Percentiles rank a stretch among this genome's conserved stretches.
phyloP scores from a whole-genome alignment of 768 basidiomycete genomes.

The Lentinula aciculospora region DNA sequence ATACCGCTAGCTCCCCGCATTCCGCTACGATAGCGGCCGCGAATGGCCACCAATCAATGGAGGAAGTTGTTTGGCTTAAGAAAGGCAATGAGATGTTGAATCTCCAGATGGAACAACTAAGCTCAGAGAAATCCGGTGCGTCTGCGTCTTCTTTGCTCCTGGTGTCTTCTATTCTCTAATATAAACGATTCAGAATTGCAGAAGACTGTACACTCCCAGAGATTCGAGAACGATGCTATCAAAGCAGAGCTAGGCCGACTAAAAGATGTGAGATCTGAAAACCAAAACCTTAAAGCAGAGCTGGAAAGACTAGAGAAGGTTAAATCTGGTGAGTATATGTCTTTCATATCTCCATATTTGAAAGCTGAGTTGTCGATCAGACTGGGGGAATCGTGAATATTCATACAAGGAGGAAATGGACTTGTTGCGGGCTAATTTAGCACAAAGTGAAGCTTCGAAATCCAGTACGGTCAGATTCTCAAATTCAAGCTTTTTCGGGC shows the following conservation, averaged over 20 bases:
- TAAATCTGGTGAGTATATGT: constrained; percentile 21
- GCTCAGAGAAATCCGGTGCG: constrained; percentile 12
- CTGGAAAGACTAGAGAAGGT: constrained; percentile 24
- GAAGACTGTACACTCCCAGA: background rate
- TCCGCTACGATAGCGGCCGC: background rate
- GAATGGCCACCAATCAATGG: background rate
- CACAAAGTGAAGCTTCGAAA: constrained; percentile 1
- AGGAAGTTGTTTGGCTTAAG: constrained; percentile 10
- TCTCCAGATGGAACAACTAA: constrained; percentile 13
- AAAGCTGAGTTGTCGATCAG: background rate
- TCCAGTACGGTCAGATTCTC: background rate
- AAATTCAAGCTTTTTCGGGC: background rate
- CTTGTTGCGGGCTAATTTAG: background rate
- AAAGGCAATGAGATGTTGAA: constrained; percentile 17
- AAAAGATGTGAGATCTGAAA: constrained; percentile 14
- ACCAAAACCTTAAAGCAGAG: constrained; percentile 20
- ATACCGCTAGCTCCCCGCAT: constrained; percentile 12
- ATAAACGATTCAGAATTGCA: background rate
- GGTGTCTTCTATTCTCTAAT: background rate
- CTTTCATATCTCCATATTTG: background rate
- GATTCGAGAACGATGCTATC: constrained; percentile 3
- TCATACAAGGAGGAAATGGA: constrained; percentile 16
- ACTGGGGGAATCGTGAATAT: constrained; percentile 8
- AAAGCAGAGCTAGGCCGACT: background rate
- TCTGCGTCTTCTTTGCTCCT: background rate